phyloP scores from a whole-genome alignment of 2,329 filamentous ascomycete genomes.

The Onygena corvina region DNA sequence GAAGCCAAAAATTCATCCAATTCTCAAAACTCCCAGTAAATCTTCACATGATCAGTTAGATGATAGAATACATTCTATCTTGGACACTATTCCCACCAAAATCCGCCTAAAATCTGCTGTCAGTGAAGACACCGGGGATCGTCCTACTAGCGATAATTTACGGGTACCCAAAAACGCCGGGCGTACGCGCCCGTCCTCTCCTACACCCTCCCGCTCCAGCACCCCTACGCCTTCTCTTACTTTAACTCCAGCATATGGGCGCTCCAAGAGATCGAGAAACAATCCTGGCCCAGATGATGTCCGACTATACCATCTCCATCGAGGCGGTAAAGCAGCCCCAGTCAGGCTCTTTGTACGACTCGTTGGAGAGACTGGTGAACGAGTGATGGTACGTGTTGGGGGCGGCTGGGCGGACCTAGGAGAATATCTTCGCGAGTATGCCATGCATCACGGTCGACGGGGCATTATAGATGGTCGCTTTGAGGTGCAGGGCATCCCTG shows the following conservation, averaged over 20 bases:
- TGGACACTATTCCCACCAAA: constrained; percentile 63
- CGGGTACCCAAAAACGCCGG: neutral
- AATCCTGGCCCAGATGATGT: constrained; percentile 39
- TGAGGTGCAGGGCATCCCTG: constrained; percentile 40
- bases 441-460: constrained; percentile 75
- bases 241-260: constrained; percentile 46
- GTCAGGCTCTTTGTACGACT: constrained; percentile 91
- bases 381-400: constrained; percentile 95
- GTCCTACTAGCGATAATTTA: constrained; percentile 18
- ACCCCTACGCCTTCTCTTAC: constrained; percentile 57
- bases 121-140: constrained; percentile 29
- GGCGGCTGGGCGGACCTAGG: constrained; percentile 97
- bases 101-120: constrained; percentile 56
- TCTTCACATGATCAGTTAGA: constrained; percentile 57
- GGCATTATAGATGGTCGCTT: constrained; percentile 45
- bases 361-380: constrained; percentile 77
- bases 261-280: constrained; percentile 23
- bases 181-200: constrained; percentile 21
- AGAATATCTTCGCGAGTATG: constrained; percentile 89
- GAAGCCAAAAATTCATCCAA: neutral
- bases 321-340: constrained; percentile 69
- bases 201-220: constrained; percentile 36
- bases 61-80: constrained; percentile 65
- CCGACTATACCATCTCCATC: constrained; percentile 81
- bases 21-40: constrained; percentile 13